Percentiles rank a stretch among this genome's conserved stretches.
Conservation (phyloP, 371 early-diverging fungal species). For the Apophysomyces ossiformis region DNA sequence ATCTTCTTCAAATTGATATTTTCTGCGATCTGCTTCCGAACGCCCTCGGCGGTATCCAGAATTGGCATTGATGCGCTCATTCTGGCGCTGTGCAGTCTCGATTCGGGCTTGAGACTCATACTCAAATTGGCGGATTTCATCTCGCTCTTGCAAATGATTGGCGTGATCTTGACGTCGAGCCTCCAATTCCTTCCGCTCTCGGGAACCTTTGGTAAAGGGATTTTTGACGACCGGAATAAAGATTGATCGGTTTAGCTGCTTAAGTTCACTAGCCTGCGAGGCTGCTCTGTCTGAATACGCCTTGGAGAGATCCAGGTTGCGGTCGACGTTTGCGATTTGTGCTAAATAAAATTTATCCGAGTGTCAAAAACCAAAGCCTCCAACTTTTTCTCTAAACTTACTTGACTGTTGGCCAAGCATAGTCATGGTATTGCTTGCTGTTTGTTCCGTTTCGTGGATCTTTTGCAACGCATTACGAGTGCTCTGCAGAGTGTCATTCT, state of each 20-base stretch:
- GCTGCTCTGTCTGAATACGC: constrained; percentile 75
- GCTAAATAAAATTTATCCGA: constrained; percentile 26
- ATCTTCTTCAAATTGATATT: constrained; percentile 69
- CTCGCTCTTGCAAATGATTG: constrained; percentile 51
- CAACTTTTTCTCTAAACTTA: constrained; percentile 29
- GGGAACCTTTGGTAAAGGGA: constrained; percentile 65
- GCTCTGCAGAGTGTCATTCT: constrained; percentile 74
- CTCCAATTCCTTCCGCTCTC: constrained; percentile 60
- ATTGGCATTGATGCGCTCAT: constrained; percentile 45
- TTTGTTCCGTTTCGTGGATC: constrained; percentile 67
- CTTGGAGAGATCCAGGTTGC: constrained; percentile 75
- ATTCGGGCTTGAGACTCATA: constrained; percentile 50
- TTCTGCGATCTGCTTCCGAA: constrained; percentile 60
- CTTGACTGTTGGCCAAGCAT: constrained; percentile 70
- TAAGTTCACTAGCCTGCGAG: constrained; percentile 74
- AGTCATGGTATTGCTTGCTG: constrained; percentile 65
- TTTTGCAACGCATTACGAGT: constrained; percentile 74
- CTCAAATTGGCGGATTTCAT: constrained; percentile 30
- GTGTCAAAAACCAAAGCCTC: not conserved
- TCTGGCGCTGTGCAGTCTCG: constrained; percentile 52
- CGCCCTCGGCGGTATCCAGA: constrained; percentile 54
- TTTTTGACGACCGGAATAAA: constrained; percentile 74
- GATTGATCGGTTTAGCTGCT: constrained; percentile 81
- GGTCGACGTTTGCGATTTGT: constrained; percentile 75
- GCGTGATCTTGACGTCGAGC: constrained; percentile 56